These are phyloP conservation scores for Coemansia interrupta DNA, from an alignment of 192 early-diverging fungal species.

Conservation along the genomic window DNA sequence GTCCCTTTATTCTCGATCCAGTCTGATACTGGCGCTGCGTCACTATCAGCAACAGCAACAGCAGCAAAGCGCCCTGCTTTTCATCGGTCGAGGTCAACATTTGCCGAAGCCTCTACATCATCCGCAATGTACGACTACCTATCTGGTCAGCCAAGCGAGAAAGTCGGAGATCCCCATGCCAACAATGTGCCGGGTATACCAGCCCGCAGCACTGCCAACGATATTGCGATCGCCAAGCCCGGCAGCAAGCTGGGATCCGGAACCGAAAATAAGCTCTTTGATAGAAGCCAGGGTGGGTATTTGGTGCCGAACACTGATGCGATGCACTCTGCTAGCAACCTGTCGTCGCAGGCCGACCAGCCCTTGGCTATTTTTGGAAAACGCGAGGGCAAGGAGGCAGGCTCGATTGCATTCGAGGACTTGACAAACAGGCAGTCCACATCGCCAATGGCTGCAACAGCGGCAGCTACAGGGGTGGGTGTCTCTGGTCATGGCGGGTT, in stretches of 20 bases:
- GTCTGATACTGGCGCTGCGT: too few species aligned
- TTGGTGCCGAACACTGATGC: constrained; percentile 7
- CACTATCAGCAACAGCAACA: too few species aligned
- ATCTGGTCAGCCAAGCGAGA: too few species aligned
- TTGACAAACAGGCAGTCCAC: not conserved
- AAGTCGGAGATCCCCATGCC: not conserved
- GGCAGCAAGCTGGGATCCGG: constrained; percentile 18
- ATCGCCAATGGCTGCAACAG: constrained; percentile 6
- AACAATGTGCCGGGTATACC: too few species aligned
- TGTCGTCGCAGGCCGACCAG: constrained; percentile 36
- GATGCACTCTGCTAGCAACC: constrained; percentile 24
- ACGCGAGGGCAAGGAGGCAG: constrained; percentile 14
- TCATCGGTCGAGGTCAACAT: too few species aligned
- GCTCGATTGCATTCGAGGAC: constrained; percentile 7
- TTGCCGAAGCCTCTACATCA: too few species aligned
- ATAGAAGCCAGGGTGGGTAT: not conserved
- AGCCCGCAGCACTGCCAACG: not conserved
- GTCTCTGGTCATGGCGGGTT: constrained; percentile 12
- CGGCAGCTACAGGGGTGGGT: not conserved
- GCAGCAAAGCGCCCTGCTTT: too few species aligned
- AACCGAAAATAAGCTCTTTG: constrained; percentile 8
- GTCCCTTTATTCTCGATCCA: not conserved
- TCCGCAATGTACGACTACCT: too few species aligned
- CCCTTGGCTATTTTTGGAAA: constrained; percentile 33
- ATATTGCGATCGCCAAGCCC: constrained; percentile 1